Conservation (phyloP, 495 filamentous ascomycete genomes). For the Cercophora sp. region DNA sequence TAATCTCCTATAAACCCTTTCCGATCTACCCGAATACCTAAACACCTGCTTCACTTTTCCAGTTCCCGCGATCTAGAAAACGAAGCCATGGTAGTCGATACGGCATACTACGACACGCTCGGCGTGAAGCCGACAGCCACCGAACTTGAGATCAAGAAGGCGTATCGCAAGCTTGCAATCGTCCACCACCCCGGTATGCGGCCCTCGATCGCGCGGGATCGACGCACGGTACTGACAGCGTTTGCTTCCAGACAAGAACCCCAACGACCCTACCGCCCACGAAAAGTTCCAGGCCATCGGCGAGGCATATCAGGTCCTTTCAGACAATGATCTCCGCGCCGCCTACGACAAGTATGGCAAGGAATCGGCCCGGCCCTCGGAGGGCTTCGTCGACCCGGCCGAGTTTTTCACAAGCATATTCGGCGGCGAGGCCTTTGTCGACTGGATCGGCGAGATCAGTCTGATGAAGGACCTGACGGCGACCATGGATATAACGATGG, state of each 20-base stretch:
- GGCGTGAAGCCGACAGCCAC: conserved; percentile 84
- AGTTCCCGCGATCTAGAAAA: too few relatives aligned
- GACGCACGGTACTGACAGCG: too few relatives aligned
- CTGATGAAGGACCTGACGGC: conserved; percentile 88
- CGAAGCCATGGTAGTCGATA: conserved; percentile 80
- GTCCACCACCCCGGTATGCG: conserved; percentile 55
- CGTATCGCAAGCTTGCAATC: conserved; percentile 95
- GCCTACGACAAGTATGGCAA: conserved; percentile 97
- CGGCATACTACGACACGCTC: conserved; percentile 84
- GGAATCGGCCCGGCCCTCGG: conserved; percentile 77
- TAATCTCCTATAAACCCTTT: too few relatives aligned
- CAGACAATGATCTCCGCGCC: conserved; percentile 75
- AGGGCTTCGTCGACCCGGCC: conserved; percentile 91
- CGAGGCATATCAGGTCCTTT: conserved; percentile 97
- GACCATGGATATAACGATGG: conserved; percentile 86
- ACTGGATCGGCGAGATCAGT: conserved; percentile 87
- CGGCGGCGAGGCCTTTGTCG: conserved; percentile 90
- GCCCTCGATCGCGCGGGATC: neutral
- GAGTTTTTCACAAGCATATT: conserved; percentile 99
- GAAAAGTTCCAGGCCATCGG: conserved; percentile 91
- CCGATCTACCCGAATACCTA: too few relatives aligned
- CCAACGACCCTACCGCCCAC: conserved; percentile 91
- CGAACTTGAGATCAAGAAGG: conserved; percentile 98
- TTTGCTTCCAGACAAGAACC: conserved; percentile 78
- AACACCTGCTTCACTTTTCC: too few relatives aligned